A percentile compares a stretch with the other conserved stretches of the same genome.
These are phyloP conservation scores for Hypericum perforatum DNA, from an alignment of 345 rosid species.

Conservation along the genomic window DNA sequence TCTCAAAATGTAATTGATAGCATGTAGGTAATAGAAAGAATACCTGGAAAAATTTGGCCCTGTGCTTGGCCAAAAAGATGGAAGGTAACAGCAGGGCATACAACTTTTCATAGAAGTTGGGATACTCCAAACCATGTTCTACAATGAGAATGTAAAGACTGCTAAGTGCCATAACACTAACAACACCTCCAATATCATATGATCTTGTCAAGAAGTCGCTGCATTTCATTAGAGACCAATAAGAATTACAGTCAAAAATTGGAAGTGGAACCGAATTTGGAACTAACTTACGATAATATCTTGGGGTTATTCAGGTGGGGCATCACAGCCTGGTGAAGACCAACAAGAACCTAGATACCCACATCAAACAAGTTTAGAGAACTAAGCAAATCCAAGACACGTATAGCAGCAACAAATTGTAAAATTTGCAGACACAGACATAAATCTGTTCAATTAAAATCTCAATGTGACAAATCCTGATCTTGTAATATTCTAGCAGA, in stretches of 20 bases:
- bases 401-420: too few species aligned
- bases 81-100: conserved; percentile 74
- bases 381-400: too few species aligned
- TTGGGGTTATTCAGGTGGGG: conserved; percentile 69
- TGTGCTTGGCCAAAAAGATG: conserved; percentile 74
- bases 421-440: too few species aligned
- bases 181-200: conserved; percentile 90
- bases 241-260: conserved; percentile 1
- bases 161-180: conserved; percentile 93
- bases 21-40: not conserved
- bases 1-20: not conserved
- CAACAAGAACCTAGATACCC: conserved; percentile 61
- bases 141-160: conserved; percentile 91
- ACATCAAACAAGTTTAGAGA: not conserved
- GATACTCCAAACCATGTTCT: conserved; percentile 76
- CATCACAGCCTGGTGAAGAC: conserved; percentile 66
- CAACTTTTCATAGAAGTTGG: conserved; percentile 78
- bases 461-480: too few species aligned
- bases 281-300: conserved; percentile 52
- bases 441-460: too few species aligned
- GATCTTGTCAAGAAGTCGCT: conserved; percentile 91
- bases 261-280: not conserved
- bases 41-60: conserved; percentile 92
- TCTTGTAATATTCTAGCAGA: too few species aligned
- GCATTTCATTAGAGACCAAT: conserved; percentile 22